phyloP scores from a whole-genome alignment of 768 basidiomycete species.

The Serendipita vermifera region DNA sequence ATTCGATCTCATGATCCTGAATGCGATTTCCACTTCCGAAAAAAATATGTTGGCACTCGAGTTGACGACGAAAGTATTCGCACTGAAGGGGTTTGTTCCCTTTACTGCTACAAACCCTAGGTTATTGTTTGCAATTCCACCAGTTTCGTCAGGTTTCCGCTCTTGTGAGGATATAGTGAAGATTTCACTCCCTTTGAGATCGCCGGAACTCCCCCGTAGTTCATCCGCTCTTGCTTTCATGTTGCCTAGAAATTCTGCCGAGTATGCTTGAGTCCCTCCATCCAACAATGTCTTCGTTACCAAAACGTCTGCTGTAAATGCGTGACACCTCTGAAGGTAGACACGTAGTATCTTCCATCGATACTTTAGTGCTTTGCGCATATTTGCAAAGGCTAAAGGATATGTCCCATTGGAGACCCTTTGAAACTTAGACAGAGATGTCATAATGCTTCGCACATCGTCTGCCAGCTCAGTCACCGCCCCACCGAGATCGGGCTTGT shows the following conservation, averaged over 20 bases:
- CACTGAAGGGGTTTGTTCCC: neutral
- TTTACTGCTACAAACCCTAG: neutral
- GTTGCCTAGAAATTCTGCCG: too few relatives aligned
- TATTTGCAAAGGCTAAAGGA: neutral
- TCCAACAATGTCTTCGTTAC: too few relatives aligned
- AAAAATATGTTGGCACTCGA: neutral
- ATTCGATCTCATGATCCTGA: neutral
- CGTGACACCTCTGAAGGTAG: too few relatives aligned
- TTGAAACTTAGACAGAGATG: neutral
- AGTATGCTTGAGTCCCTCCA: too few relatives aligned
- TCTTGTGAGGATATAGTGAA: neutral
- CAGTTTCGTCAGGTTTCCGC: neutral
- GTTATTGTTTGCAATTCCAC: neutral
- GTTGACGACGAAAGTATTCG: neutral
- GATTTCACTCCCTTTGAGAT: too few relatives aligned
- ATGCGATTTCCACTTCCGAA: neutral
- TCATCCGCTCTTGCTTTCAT: too few relatives aligned
- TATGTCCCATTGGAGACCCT: neutral
- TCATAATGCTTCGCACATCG: neutral
- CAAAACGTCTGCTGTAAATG: too few relatives aligned
- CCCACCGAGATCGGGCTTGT: neutral
- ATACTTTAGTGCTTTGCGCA: neutral
- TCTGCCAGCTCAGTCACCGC: neutral
- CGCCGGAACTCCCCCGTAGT: too few relatives aligned
- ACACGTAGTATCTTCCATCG: too few relatives aligned